Base-by-base conservation (phyloP, 768 basidiomycete species). In the Hygrophoropsis aurantiaca region DNA sequence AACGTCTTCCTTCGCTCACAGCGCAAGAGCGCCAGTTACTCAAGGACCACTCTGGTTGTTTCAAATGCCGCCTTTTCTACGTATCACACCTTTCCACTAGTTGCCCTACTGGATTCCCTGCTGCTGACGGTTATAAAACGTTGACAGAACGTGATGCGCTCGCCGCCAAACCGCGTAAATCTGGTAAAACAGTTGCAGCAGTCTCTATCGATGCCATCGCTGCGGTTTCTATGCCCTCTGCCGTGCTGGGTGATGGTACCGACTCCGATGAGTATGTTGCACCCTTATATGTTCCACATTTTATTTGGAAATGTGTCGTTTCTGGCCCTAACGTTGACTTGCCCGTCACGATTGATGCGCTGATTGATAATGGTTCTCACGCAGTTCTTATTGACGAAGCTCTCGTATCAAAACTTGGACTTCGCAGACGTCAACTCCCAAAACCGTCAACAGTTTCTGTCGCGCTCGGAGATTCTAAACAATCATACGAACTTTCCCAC, bases 321-420 rank as follows among this genome's bases (percentile, higher is more conserved):
- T 16, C 38, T 11, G 42, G 48, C 9, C 40, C 47, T 16, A 24
- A 6, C 23, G 16, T 34, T 13, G 3, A 15, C 11, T n/a, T 16
- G 10, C 18, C 47, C 16, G 5, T 49, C 8, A 7, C 21, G 34
- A 24, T 49, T 0, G 35, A 50, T 1, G 48, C 52, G 0, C 37
- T 69, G 0, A 61, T 70, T 59, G 64, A 71, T 37, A 36, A 53
- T 44, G 65, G 66, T 5, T 59, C 63, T 1, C 54, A 60, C 21
- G 2, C 70, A 41, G 68, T 68, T 40, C 46, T 74, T n/a, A 69
- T 71, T 44, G 34, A 57, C 18, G 32, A 56, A 11, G 44, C 50
- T 1, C 27, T 69, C n/a, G 62, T 61, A 4, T 20, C 1, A 18
- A 26, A 15, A 27, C 50, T 46, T 0, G 43, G 47, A 1, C 43